A percentile compares a stretch with the other conserved stretches of the same genome.
phyloP scores from a whole-genome alignment of 306 rosid species.

The Quercus engelmannii region DNA sequence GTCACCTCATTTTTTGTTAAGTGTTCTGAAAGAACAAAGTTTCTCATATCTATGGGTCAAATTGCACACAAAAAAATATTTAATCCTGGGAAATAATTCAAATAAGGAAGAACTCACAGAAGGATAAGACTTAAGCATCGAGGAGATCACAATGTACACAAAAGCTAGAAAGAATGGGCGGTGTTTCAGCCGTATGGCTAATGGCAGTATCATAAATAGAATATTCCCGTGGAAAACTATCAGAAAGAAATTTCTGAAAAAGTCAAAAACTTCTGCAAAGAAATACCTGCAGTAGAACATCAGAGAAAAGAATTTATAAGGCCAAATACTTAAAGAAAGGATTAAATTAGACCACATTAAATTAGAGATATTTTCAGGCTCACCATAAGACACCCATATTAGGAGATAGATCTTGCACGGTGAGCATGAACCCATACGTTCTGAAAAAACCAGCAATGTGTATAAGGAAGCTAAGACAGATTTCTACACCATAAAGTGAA shows the following conservation, averaged over 20 bases:
- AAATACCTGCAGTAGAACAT: slow-evolving; percentile 69
- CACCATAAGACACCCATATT: slow-evolving; percentile 91
- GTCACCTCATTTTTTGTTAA: not conserved
- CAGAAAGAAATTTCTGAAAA: slow-evolving; percentile 80
- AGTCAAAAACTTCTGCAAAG: slow-evolving; percentile 94
- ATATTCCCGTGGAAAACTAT: slow-evolving; percentile 86
- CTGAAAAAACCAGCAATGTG: slow-evolving; percentile 51
- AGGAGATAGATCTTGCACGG: slow-evolving; percentile 88
- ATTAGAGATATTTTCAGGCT: slow-evolving; percentile 23
- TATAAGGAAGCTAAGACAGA: slow-evolving; percentile 18
- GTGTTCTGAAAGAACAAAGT: not conserved
- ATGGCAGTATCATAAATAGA: slow-evolving; percentile 76
- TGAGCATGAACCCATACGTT: slow-evolving; percentile 89
- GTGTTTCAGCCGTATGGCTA: slow-evolving; percentile 78
- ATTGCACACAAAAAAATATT: not conserved
- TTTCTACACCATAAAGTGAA: slow-evolving; percentile 1
- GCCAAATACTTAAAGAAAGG: slow-evolving; percentile 2
- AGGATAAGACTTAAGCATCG: slow-evolving; percentile 90
- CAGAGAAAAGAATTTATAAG: slow-evolving; percentile 22
- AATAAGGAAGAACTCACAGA: slow-evolving; percentile 42
- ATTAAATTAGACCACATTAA: not conserved
- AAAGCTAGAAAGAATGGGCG: slow-evolving; percentile 90
- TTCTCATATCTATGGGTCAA: not conserved
- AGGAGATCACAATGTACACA: slow-evolving; percentile 61
- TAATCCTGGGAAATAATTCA: not conserved